Evolutionary conservation across 495 filamentous ascomycete genomes (phyloP), one percentile per base, ranked within the genome.

Genomic region (Friedmanniomyces simplex): DNA sequence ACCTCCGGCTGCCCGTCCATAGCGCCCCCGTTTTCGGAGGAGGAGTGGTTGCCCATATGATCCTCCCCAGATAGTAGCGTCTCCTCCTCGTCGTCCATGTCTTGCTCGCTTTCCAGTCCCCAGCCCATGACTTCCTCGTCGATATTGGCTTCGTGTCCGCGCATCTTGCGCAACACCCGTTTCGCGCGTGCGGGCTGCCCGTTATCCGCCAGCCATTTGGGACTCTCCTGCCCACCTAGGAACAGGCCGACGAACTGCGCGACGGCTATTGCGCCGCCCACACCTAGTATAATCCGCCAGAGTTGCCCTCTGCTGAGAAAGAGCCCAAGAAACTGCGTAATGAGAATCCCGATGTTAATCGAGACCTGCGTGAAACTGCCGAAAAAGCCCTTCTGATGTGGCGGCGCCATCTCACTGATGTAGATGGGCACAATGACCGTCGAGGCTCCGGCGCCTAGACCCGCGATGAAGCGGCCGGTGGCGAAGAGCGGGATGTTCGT

Each of bases 361-460:
- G 88, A 90, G 60, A 98, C 77, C 65, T 98, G 93, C 2, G 93
- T 98, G 63, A 94, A 83, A 16, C 86, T 83, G 8, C 94, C 93
- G 66, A 95, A 96, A 56, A 90, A 81, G 1, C 94, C 94, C 42
- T 85, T 84, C 50, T 86, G 78, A 3, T 72, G 72, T 0, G 86
- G 86, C 16, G 91, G 93, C 0, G 90, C 86, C 18, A 95, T 77
- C 69, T 98, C 94, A 18, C 88, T 89, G 57, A 98, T 86, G 71
- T 91, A 97, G 30, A 97, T 81, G n/a, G 93, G 93, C 0, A 93
- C 88, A n/a, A 95, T 85, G 22, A 97, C 93, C 10, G 90, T 86
- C 8, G 88, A 79, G 6, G 89, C 86, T 7, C 94, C 93, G 8
- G 90, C 86, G 6, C 86, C 93, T 1, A 95, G 61, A 7, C 93